Conservation (phyloP, 345 rosid genomes). For the Citrus glauca region DNA sequence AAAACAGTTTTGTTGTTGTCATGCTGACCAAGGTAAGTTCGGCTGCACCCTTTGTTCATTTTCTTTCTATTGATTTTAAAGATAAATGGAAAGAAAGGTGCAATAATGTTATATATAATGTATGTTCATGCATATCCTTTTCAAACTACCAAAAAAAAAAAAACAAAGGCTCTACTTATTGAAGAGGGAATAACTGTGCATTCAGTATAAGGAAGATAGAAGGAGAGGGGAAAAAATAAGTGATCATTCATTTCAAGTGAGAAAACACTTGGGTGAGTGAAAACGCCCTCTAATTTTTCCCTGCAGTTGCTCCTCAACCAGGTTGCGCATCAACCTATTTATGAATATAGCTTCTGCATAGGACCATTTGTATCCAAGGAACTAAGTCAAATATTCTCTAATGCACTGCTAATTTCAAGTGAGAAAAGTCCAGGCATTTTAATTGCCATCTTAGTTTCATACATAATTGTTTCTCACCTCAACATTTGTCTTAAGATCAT, state of each 20-base stretch:
- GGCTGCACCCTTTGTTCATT: background rate
- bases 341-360: background rate
- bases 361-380: background rate
- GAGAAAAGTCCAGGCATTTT: background rate
- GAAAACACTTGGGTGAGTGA: background rate
- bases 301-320: background rate
- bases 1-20: conserved; percentile 53
- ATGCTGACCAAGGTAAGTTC: conserved; percentile 43
- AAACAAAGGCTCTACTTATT: background rate
- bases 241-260: background rate
- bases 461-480: background rate
- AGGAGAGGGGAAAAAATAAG: background rate
- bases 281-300: background rate
- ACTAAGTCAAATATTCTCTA: background rate
- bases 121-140: background rate
- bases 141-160: background rate
- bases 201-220: background rate
- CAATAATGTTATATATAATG: background rate
- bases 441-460: background rate
- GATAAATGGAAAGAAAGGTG: background rate
- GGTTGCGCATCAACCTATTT: background rate
- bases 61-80: background rate
- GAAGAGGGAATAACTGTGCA: background rate
- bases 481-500: background rate
- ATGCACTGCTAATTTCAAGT: background rate